These are phyloP conservation scores for Pseudogymnoascus sp. DNA, from an alignment of 2,329 filamentous ascomycete genomes.

Conservation along the genomic window DNA sequence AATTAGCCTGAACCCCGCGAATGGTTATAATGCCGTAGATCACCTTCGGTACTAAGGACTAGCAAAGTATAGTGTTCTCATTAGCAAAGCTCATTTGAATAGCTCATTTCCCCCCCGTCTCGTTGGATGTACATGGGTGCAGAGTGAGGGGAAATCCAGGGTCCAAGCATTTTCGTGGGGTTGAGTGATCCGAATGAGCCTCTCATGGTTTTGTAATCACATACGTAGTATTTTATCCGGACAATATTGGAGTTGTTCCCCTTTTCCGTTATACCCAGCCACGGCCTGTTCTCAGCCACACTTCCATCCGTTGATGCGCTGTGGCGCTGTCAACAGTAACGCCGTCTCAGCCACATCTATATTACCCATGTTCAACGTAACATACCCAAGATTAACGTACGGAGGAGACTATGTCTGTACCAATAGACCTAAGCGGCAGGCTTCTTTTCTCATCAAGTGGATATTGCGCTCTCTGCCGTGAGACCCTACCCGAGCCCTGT, in stretches of 20 bases:
- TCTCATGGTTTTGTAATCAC: background rate
- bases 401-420: background rate
- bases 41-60: background rate
- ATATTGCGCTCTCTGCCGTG: background rate
- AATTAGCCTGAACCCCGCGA: slow-evolving; percentile 2
- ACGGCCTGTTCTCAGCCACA: background rate
- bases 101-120: background rate
- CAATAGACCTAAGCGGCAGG: background rate
- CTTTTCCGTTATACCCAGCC: background rate
- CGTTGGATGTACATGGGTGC: background rate
- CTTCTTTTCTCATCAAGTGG: background rate
- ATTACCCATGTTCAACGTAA: background rate
- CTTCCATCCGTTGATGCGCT: background rate
- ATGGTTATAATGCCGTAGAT: background rate
- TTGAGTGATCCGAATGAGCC: background rate
- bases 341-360: background rate
- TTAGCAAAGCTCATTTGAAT: background rate
- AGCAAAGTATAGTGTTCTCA: background rate
- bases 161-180: background rate
- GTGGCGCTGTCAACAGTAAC: background rate
- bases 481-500: background rate
- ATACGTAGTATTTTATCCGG: background rate
- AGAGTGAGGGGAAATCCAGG: background rate
- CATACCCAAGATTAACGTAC: background rate
- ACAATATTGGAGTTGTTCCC: background rate